Evolutionary conservation across 163 green algal genomes (phyloP).

Genomic region (Volvox carteri): DNA sequence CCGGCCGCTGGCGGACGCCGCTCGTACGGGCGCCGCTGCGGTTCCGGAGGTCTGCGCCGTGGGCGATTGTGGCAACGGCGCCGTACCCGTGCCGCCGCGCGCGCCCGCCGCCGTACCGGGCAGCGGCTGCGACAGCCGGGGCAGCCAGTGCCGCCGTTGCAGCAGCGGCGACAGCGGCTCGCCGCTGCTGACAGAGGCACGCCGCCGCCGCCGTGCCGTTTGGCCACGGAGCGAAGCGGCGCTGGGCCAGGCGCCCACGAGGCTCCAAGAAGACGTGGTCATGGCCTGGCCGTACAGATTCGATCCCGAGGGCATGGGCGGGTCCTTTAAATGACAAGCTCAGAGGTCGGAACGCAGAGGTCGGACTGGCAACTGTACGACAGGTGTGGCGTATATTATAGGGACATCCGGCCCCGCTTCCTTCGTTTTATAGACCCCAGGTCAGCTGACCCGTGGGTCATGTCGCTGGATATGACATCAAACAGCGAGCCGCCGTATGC

Average conservation of each 20-base stretch:
- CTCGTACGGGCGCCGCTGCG: background rate
- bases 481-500: too few species aligned
- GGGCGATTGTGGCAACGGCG: background rate
- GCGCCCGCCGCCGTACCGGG: background rate
- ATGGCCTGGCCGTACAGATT: slow-evolving; percentile 46
- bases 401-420: too few species aligned
- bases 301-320: too few species aligned
- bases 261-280: slow-evolving; percentile 24
- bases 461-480: too few species aligned
- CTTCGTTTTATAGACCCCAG: too few species aligned
- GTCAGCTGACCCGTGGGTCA: too few species aligned
- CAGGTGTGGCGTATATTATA: too few species aligned
- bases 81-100: background rate
- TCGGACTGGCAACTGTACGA: too few species aligned
- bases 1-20: background rate
- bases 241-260: background rate
- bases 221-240: background rate
- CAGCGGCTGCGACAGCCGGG: background rate
- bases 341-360: too few species aligned
- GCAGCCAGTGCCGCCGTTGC: background rate
- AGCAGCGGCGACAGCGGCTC: background rate
- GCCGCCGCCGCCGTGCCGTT: background rate
- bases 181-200: background rate
- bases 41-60: too few species aligned
- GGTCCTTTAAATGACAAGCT: too few species aligned